phyloP scores from a whole-genome alignment of 768 basidiomycete genomes.

The Austroboletus festivus region DNA sequence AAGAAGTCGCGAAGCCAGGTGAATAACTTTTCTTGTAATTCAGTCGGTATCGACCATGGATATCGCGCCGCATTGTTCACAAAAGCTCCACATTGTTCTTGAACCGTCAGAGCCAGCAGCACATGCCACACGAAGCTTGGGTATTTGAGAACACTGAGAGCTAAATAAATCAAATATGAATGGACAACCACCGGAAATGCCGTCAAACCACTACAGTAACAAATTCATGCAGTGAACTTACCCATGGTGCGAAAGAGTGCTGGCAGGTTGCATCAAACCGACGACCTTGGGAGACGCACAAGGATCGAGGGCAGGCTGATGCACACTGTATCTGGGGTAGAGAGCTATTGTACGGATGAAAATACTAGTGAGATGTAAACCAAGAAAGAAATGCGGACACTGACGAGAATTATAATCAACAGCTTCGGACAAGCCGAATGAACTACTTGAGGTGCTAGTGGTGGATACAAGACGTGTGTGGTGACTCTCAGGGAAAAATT shows the following conservation, averaged over 20 bases:
- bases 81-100: conserved; percentile 81
- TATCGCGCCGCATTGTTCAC: conserved; percentile 86
- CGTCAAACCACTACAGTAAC: conserved; percentile 12
- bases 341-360: conserved; percentile 21
- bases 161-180: conserved; percentile 35
- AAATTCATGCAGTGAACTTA: conserved; percentile 37
- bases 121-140: conserved; percentile 78
- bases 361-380: conserved; percentile 1
- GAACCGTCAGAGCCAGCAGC: conserved; percentile 65
- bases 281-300: conserved; percentile 47
- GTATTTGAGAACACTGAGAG: conserved; percentile 72
- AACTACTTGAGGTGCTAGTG: conserved; percentile 53
- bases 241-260: conserved; percentile 67
- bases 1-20: conserved; percentile 18
- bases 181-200: conserved; percentile 5
- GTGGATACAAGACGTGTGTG: conserved; percentile 66
- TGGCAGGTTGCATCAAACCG: conserved; percentile 67
- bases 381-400: conserved; percentile 18
- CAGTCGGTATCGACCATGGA: conserved; percentile 81
- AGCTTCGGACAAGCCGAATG: conserved; percentile 48
- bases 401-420: conserved; percentile 46
- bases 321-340: conserved; percentile 63
- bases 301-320: conserved; percentile 53
- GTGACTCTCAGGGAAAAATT: conserved; percentile 47
- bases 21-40: conserved; percentile 2